A percentile compares a stretch with the other conserved stretches of the same genome.
These are phyloP conservation scores for Lactifluus hygrophoroides DNA, from an alignment of 768 basidiomycete genomes.

Conservation along the genomic window DNA sequence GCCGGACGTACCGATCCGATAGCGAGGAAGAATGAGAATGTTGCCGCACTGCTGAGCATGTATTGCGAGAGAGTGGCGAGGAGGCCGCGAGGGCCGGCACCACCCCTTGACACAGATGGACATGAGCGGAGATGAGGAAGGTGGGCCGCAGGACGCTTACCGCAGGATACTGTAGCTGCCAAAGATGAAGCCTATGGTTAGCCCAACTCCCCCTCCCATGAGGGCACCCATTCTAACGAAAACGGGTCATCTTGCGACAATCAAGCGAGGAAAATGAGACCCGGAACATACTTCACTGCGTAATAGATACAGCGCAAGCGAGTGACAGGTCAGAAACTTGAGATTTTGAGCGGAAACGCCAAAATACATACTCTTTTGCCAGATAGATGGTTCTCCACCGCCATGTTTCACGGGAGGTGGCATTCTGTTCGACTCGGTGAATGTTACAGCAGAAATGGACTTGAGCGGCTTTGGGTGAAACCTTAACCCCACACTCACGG, in stretches of 20 bases:
- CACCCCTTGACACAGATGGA: slow-evolving; percentile 44
- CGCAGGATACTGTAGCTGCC: slow-evolving; percentile 87
- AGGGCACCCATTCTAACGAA: slow-evolving; percentile 77
- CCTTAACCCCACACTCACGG: slow-evolving; percentile 3
- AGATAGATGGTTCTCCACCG: slow-evolving; percentile 19
- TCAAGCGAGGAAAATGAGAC: slow-evolving; percentile 2
- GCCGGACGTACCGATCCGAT: slow-evolving; percentile 69
- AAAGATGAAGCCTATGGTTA: slow-evolving; percentile 97
- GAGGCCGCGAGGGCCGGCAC: slow-evolving; percentile 84
- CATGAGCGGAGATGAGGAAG: background rate
- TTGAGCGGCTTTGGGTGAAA: background rate
- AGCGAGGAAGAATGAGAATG: slow-evolving; percentile 94
- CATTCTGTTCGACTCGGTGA: slow-evolving; percentile 8
- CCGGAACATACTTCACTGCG: slow-evolving; percentile 50
- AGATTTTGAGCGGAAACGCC: background rate
- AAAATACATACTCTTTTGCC: slow-evolving; percentile 22
- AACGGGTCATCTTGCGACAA: background rate
- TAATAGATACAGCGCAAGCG: background rate
- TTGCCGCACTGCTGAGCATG: slow-evolving; percentile 96
- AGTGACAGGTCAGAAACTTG: slow-evolving; percentile 7
- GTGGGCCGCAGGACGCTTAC: slow-evolving; percentile 35
- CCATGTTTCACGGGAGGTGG: slow-evolving; percentile 15
- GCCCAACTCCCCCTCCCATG: slow-evolving; percentile 89
- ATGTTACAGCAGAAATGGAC: background rate
- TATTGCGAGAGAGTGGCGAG: slow-evolving; percentile 93